These are phyloP conservation scores for Zizania latifolia DNA, from an alignment of 176 grass and related monocot genomes.

Conservation along the genomic window DNA sequence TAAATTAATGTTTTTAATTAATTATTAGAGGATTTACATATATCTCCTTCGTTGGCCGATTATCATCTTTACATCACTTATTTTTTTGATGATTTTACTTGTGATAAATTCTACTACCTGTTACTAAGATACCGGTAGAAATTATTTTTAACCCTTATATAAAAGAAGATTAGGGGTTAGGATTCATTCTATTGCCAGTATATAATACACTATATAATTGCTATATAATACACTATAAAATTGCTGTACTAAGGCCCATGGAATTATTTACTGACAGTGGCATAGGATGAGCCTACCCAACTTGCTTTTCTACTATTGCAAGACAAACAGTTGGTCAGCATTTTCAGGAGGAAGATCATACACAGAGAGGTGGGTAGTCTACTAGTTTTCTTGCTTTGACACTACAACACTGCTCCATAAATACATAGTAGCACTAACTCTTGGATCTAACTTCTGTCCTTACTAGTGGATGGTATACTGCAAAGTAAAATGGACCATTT, in stretches of 20 bases:
- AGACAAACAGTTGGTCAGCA: neutral
- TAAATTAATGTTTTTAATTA: too few species aligned
- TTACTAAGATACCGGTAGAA: too few species aligned
- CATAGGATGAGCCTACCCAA: neutral
- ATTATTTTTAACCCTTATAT: too few species aligned
- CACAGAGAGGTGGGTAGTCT: neutral
- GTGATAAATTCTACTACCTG: too few species aligned
- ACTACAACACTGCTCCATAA: neutral
- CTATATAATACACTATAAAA: too few species aligned
- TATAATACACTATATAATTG: too few species aligned
- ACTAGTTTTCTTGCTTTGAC: neutral
- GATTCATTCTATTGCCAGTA: too few species aligned
- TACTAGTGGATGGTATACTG: neutral
- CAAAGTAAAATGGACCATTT: neutral
- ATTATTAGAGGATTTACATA: too few species aligned
- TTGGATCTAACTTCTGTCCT: constrained; percentile 2
- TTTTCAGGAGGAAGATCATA: neutral
- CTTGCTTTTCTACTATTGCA: neutral
- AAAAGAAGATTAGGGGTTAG: too few species aligned
- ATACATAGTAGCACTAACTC: neutral
- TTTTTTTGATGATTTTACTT: too few species aligned
- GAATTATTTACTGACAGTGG: neutral
- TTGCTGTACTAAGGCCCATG: neutral
- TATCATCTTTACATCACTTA: too few species aligned
- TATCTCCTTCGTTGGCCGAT: too few species aligned